Evolutionary conservation across 805 yeast genomes (phyloP), one percentile per base, ranked within the genome.

Genomic region (Diddensiella caesifluorescens): DNA sequence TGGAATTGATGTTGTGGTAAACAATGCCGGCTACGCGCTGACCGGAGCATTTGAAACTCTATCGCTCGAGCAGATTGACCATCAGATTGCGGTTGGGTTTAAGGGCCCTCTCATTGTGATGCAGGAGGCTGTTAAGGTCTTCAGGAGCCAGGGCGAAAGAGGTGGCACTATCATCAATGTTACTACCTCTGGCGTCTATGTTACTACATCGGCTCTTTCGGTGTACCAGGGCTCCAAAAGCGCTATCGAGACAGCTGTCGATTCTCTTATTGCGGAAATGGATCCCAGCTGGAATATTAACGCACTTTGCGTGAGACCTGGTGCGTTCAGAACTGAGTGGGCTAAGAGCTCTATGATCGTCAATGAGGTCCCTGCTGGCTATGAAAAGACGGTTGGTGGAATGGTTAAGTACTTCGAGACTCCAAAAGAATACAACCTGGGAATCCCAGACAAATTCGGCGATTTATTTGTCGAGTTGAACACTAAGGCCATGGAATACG

Each of bases 1-100:
- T 7, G 22, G 35, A 5, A 42, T 86, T 20, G 79, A 84, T 57
- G 60, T 85, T 16, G 65, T 86, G 25, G 69, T 86, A 33, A 76
- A 83, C 51, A 85, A 84, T 59, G 89, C 94, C 1, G 92, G 92
- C 2, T 32, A 13, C 7, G 35, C 22, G 7, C n/a, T 19, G 7
- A 10, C 19, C 7, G 35, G 35, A 15, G 35, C 20, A 13, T n/a
- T 32, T 6, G 22, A 32, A 18, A 22, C 9, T 13, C 35, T 10
- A 13, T 10, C 35, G 7, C 10, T 5, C 7, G 35, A 9, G 7
- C 22, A 32, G 22, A 32, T 32, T 15, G 22, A 13, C 22, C 7
- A 16, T 15, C 35, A 32, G 35, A 13, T 32, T 13, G 22, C 20
- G 9, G 35, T 32, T 5, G 35, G 35, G 10, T 7, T 32, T n/a